Evolutionary conservation across 306 rosid species (phyloP).

Genomic region (Canavalia gladiata): DNA sequence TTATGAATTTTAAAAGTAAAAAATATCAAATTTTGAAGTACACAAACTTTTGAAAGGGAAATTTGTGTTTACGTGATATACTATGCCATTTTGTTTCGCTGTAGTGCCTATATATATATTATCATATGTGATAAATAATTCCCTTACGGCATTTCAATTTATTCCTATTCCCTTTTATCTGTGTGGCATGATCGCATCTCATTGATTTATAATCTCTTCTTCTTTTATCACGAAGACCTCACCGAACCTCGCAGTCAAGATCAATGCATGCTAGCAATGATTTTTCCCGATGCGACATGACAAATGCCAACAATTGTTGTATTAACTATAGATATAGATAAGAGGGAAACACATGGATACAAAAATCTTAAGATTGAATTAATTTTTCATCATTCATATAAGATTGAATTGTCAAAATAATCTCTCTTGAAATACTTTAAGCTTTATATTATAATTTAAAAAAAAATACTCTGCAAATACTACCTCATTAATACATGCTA

Average conservation of each 20-base stretch:
- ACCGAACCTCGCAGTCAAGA: neutral
- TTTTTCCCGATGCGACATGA: neutral
- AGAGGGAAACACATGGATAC: neutral
- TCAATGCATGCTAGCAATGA: neutral
- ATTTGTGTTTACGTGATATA: neutral
- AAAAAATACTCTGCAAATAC: too few species aligned
- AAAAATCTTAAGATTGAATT: neutral
- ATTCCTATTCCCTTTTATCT: conserved; percentile 1
- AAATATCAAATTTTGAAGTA: neutral
- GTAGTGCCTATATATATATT: neutral
- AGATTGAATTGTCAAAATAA: neutral
- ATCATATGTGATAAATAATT: too few species aligned
- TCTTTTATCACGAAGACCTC: neutral
- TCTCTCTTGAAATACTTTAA: too few species aligned
- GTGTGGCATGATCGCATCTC: neutral
- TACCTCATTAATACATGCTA: too few species aligned
- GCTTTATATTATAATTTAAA: too few species aligned
- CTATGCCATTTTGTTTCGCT: neutral
- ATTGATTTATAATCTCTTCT: neutral
- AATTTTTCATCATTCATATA: neutral
- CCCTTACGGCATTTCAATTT: too few species aligned
- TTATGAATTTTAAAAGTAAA: neutral
- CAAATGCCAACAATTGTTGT: neutral
- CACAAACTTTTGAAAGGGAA: neutral
- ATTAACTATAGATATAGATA: neutral